These are phyloP conservation scores for Globisporangium carolinianum DNA, from an alignment of 352 stramenopile genomes.

Conservation along the genomic window DNA sequence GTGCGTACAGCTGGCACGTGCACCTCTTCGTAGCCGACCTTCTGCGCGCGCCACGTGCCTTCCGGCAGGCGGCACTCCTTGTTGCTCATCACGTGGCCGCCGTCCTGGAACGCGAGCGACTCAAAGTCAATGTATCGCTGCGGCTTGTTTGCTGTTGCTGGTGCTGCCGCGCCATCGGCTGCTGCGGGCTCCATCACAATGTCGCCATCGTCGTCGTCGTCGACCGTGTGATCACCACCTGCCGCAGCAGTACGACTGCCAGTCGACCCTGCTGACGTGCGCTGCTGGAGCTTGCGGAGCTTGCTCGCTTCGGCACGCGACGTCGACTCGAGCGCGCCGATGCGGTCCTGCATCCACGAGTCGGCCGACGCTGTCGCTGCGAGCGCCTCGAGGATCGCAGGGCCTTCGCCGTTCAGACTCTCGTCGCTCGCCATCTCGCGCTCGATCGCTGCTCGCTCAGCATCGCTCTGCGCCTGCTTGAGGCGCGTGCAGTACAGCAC, in stretches of 20 bases:
- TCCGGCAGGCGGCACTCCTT: conserved; percentile 95
- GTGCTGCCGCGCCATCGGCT: neutral
- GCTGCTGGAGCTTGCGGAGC: conserved; percentile 69
- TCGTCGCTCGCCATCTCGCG: conserved; percentile 81
- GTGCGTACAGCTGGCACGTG: conserved; percentile 96
- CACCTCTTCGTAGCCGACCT: conserved; percentile 98
- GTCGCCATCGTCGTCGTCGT: conserved; percentile 31
- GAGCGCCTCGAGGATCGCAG: conserved; percentile 89
- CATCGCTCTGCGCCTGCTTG: conserved; percentile 94
- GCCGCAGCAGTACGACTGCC: neutral
- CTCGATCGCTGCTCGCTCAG: conserved; percentile 88
- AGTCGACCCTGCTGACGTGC: conserved; percentile 15
- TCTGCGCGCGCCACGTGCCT: conserved; percentile 95
- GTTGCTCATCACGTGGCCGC: conserved; percentile 97
- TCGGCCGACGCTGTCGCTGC: conserved; percentile 84
- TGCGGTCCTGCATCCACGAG: conserved; percentile 93
- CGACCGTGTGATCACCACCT: conserved; percentile 36
- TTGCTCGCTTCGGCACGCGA: conserved; percentile 79
- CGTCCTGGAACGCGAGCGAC: conserved; percentile 92
- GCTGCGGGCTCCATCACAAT: conserved; percentile 41
- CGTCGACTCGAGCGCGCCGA: conserved; percentile 79
- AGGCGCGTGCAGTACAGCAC: conserved; percentile 96
- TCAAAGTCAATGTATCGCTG: conserved; percentile 93
- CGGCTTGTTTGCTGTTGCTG: conserved; percentile 41
- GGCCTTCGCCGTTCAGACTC: conserved; percentile 85